Conservation (phyloP, 225 moss, liverwort and hornwort genomes). For the Lunularia cruciata region DNA sequence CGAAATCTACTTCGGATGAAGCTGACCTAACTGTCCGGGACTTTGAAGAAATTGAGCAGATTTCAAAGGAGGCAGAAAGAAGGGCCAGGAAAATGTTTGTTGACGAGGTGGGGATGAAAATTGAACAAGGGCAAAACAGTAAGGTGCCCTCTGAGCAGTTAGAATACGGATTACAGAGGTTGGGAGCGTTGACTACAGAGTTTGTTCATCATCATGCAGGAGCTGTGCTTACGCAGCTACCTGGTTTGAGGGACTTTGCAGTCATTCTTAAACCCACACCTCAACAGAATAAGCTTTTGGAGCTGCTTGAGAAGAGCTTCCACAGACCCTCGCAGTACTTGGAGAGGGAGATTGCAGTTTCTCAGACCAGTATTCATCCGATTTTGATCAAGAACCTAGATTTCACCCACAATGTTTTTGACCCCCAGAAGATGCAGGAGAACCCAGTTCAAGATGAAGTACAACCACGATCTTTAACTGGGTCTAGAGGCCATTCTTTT, state of each 20-base stretch:
- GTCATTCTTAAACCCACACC: conserved; percentile 70
- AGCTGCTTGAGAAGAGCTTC: conserved; percentile 32
- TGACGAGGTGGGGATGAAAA: conserved; percentile 84
- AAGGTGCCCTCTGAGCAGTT: conserved; percentile 50
- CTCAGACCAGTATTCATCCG: conserved; percentile 79
- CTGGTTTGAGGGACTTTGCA: conserved; percentile 83
- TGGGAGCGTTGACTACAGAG: conserved; percentile 65
- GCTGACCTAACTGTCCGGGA: no score
- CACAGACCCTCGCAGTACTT: conserved; percentile 49
- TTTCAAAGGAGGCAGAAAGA: conserved; percentile 55
- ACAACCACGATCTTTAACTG: neutral
- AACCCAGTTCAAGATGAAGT: neutral
- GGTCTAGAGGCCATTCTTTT: no score
- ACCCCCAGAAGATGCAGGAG: no score
- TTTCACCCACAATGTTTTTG: neutral
- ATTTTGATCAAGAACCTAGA: conserved; percentile 25
- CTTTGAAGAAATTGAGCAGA: conserved; percentile 40
- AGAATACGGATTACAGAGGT: conserved; percentile 61
- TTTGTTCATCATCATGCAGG: conserved; percentile 94
- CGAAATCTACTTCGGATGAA: neutral
- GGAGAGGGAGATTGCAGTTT: conserved; percentile 66
- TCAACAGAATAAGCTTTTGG: conserved; percentile 61
- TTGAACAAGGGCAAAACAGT: conserved; percentile 70
- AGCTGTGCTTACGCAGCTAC: conserved; percentile 63
- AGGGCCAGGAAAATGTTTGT: conserved; percentile 70